Evolutionary conservation across 2,329 filamentous ascomycete species (phyloP).

Genomic region (Orbilia javanica): DNA sequence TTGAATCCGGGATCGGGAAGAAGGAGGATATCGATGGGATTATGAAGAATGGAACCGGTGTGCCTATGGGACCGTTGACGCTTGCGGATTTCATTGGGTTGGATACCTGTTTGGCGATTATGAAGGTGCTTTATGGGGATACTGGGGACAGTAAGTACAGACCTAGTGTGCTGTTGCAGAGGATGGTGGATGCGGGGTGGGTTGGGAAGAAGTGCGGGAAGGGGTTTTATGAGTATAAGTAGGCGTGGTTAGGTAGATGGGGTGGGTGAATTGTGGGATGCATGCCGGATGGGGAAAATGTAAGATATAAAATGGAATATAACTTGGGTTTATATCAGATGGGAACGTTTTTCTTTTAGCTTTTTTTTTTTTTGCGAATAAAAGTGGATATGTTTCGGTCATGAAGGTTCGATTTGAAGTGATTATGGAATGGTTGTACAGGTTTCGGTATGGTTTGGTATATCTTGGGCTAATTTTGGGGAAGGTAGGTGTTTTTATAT

Average conservation of each 20-base stretch:
- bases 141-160: slow-evolving; percentile 97
- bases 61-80: slow-evolving; percentile 95
- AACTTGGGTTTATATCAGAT: neutral
- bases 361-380: too few relatives aligned
- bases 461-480: too few relatives aligned
- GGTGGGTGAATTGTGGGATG: neutral
- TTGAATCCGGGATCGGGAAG: slow-evolving; percentile 90
- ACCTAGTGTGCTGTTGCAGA: slow-evolving; percentile 84
- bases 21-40: slow-evolving; percentile 95
- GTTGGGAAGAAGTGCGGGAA: slow-evolving; percentile 96
- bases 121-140: slow-evolving; percentile 92
- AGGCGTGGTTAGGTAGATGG: neutral
- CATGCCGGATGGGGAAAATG: too few relatives aligned
- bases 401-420: too few relatives aligned
- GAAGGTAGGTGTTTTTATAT: too few relatives aligned
- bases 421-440: too few relatives aligned
- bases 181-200: slow-evolving; percentile 99
- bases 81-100: slow-evolving; percentile 97
- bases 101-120: slow-evolving; percentile 95
- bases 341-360: too few relatives aligned
- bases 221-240: slow-evolving; percentile 87
- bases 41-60: slow-evolving; percentile 99
- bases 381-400: too few relatives aligned
- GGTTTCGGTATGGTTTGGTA: too few relatives aligned
- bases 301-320: neutral